Conservation (phyloP, 441 rosid genomes). For the Jatropha multifida region DNA sequence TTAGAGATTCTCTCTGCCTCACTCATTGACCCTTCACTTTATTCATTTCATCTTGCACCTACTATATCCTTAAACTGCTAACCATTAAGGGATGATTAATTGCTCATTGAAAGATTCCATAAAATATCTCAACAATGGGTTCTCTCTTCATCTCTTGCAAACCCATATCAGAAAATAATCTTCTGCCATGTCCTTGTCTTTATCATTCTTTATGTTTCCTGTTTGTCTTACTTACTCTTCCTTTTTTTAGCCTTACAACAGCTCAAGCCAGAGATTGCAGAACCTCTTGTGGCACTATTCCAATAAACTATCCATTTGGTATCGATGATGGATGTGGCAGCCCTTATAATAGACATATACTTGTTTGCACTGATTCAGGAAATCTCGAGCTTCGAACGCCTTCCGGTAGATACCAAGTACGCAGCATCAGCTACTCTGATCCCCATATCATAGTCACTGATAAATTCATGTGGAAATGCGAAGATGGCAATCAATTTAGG, state of each 20-base stretch:
- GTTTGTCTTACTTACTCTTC: constrained; percentile 4
- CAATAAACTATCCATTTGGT: constrained; percentile 72
- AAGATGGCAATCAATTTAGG: constrained; percentile 63
- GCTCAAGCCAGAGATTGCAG: constrained; percentile 60
- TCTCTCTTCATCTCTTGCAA: constrained; percentile 21
- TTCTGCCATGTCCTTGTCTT: constrained; percentile 21
- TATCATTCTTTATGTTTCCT: background rate
- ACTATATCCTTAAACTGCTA: background rate
- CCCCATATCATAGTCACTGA: constrained; percentile 74
- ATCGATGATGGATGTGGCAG: constrained; percentile 92
- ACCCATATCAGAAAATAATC: constrained; percentile 8
- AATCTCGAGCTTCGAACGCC: constrained; percentile 76
- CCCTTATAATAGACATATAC: constrained; percentile 79
- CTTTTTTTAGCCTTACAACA: constrained; percentile 22
- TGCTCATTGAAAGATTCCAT: background rate
- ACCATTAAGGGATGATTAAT: background rate
- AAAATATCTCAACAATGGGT: constrained; percentile 23
- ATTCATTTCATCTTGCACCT: constrained; percentile 13
- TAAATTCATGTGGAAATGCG: constrained; percentile 87
- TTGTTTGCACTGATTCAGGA: constrained; percentile 57
- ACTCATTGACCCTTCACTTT: constrained; percentile 17
- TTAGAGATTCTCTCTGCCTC: constrained; percentile 20
- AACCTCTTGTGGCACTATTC: constrained; percentile 67
- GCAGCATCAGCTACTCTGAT: constrained; percentile 69
- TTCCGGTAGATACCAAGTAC: constrained; percentile 72